Evolutionary conservation across 805 yeast genomes (phyloP), one percentile per base, ranked within the genome.

Genomic region (Saturnispora sanitii): DNA sequence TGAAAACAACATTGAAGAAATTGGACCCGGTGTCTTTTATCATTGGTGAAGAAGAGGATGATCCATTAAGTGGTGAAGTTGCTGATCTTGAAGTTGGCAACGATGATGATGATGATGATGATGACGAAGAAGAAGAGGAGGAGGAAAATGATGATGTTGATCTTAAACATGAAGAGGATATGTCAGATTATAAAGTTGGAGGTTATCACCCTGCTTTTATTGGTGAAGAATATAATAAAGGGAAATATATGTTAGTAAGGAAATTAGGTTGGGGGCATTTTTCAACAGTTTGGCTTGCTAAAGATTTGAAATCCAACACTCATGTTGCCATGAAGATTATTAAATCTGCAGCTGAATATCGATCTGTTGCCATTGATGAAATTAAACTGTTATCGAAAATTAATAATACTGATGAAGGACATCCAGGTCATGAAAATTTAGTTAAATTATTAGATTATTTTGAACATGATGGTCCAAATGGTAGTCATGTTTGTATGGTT

Each of bases 211-310:
- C 98, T 0, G 92, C 94, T 11, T 77, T 63, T 48, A 77, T 86
- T 37, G 97, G 97, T 5, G 98, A 94, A 57, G 62, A 62, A 18
- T 90, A 81, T 60, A 82, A 85, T 51, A 68, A 82, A 42, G 53
- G 50, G 7, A 74, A 83, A 44, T 92, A 92, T 58, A 69, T 79
- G 2, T 62, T 92, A 37, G 88, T 84, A 23, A 74, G 97, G 45
- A 92, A 92, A 57, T 67, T 92, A 4, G 99, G 99, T 1, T 92
- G 99, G 99, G 99, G 99, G 27, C 96, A 92, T 62, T 92, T 92
- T 57, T 81, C 94, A 21, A 92, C 95, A 1, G 96, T 85, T 18
- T 88, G 96, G 96, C 66, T 84, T 22, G 97, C 96, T 4, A 71
- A 64, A 45, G 68, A 66, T 38, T 79, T 75, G 43, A 68, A 66